These are phyloP conservation scores for Coemansia sp. DNA, from an alignment of 192 early-diverging fungal genomes.

Conservation along the genomic window DNA sequence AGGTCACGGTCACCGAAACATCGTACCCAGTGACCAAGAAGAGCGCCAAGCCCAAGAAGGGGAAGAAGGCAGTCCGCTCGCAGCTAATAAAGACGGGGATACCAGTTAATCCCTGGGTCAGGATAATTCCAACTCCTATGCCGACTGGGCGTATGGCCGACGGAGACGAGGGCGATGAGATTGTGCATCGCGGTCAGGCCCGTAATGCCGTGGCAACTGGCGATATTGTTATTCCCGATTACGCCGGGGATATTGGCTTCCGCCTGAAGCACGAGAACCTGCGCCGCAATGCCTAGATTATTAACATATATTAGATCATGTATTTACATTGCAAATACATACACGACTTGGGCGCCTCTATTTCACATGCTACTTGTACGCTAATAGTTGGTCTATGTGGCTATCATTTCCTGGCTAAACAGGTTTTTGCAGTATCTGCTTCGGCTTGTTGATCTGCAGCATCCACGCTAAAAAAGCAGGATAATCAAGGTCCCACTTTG, in stretches of 20 bases:
- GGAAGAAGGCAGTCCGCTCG: background rate
- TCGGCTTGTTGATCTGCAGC: background rate
- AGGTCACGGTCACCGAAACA: constrained; percentile 9
- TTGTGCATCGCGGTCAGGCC: background rate
- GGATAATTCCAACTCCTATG: background rate
- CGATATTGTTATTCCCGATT: background rate
- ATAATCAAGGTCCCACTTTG: constrained; percentile 1
- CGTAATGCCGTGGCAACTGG: background rate
- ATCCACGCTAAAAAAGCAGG: background rate
- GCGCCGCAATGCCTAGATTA: background rate
- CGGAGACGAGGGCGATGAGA: background rate
- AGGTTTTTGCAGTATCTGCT: background rate
- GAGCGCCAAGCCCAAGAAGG: background rate
- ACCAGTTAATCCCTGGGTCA: background rate
- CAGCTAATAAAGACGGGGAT: background rate
- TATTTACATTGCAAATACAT: background rate
- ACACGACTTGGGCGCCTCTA: background rate
- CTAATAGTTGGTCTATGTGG: too few species aligned
- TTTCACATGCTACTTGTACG: too few species aligned
- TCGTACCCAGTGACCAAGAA: background rate
- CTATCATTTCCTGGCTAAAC: too few species aligned
- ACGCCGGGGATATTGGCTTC: constrained; percentile 19
- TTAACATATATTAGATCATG: background rate
- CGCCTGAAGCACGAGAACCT: constrained; percentile 9
- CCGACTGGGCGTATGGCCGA: background rate